Conservation (phyloP, 2,329 filamentous ascomycete species). For the Immersiporthe knoxdaviesiana region DNA sequence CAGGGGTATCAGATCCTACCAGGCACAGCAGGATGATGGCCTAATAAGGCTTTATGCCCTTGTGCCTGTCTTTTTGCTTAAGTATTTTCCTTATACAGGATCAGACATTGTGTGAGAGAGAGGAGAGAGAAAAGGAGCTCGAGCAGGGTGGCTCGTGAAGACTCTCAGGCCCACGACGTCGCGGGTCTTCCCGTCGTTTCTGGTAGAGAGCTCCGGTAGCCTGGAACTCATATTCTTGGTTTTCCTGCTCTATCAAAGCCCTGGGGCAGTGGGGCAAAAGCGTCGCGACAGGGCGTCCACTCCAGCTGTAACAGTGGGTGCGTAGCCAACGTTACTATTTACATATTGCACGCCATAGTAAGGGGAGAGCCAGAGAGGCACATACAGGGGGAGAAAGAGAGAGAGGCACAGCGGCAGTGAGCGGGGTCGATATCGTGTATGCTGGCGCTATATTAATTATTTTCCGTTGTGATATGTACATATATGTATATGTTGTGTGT, state of each 20-base stretch:
- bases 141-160: not conserved
- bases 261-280: not conserved
- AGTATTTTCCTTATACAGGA: not conserved
- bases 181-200: not conserved
- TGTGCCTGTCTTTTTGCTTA: not conserved
- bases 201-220: not conserved
- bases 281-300: not conserved
- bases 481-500: too few relatives aligned
- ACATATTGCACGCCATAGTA: not conserved
- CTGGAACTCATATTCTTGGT: not conserved
- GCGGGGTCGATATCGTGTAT: not conserved
- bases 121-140: not conserved
- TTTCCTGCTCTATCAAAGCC: not conserved
- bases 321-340: too few relatives aligned
- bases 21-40: not conserved
- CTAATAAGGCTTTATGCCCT: too few relatives aligned
- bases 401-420: too few relatives aligned
- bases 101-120: not conserved
- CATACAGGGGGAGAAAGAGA: not conserved
- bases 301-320: not conserved
- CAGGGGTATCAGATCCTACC: not conserved
- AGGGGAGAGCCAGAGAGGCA: not conserved
- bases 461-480: not conserved
- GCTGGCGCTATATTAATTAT: not conserved
- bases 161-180: not conserved